phyloP scores from a whole-genome alignment of 2,329 filamentous ascomycete species.

The Ophiostoma sp. region DNA sequence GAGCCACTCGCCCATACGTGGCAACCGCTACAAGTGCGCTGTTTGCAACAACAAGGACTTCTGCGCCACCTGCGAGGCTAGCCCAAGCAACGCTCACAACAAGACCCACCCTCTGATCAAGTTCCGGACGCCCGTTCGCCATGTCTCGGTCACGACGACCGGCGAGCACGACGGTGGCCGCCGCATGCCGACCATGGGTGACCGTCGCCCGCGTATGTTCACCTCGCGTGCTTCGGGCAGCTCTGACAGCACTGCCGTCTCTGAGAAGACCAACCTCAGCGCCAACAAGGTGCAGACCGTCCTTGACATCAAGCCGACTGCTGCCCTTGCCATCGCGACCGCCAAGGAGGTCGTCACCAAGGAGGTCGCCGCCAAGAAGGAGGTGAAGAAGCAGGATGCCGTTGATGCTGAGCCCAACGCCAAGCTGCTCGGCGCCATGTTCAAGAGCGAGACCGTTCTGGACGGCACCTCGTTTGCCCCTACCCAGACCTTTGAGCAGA shows the following conservation, averaged over 20 bases:
- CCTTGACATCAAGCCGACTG: constrained; percentile 64
- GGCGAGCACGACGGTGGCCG: constrained; percentile 72
- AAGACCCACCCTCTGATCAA: constrained; percentile 96
- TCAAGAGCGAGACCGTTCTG: constrained; percentile 72
- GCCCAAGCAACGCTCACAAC: constrained; percentile 82
- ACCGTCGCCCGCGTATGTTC: constrained; percentile 44
- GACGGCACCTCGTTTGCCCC: constrained; percentile 75
- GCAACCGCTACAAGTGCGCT: constrained; percentile 93
- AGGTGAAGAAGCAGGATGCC: background rate
- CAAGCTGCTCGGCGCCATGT: constrained; percentile 56
- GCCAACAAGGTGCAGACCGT: constrained; percentile 58
- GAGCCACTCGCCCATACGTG: constrained; percentile 65
- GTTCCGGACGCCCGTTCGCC: constrained; percentile 89
- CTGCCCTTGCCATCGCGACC: background rate
- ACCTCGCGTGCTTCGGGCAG: too few species aligned
- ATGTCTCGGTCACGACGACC: constrained; percentile 81
- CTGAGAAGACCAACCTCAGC: background rate
- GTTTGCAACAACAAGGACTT: constrained; percentile 95
- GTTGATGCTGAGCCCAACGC: constrained; percentile 29
- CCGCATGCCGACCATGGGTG: constrained; percentile 69
- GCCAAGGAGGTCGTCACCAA: background rate
- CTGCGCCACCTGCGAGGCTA: constrained; percentile 90
- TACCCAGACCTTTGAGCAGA: constrained; percentile 78
- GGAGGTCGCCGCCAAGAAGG: background rate
- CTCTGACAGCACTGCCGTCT: background rate